Base-by-base conservation (phyloP, 208 protist genomes). In the Chromosphaera perkinsii region DNA sequence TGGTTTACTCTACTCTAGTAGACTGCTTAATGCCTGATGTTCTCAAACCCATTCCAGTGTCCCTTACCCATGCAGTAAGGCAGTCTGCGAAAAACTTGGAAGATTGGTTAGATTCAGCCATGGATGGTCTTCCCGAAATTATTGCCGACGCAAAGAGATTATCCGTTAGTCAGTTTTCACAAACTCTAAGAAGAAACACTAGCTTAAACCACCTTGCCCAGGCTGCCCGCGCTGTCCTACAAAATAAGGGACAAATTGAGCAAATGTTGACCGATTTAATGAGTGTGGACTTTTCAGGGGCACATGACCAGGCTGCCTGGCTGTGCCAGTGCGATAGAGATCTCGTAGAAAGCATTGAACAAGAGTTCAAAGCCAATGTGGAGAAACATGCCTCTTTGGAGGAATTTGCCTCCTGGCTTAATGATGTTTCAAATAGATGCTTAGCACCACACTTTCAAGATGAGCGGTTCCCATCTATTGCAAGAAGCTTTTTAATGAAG, bases 41-140 rank as follows among this genome's bases (percentile, higher is more conserved):
- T 5, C 32, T 67, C n/a, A 51, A 51, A 45, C 61, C 61, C 7
- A n/a, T 67, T 14, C 32, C 61, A 20, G 42, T 54, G 14, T 26
- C 14, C 3, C 42, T 58, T 14, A 29, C 48, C 31, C 42, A 49
- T 26, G 39, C 63, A 10, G 43, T 69, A 7, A 43, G 63, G 26
- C 5, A 58, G 10, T 69, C 58, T 69, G 63, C 63, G 10, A 69
- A 69, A 36, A 5, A 69, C 51, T 14, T 69, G 12, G 63, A 69
- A 26, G 12, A 5, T 10, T 69, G 48, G 48, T 14, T 69, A 17
- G 24, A 26, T 29, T 22, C 48, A 10, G 63, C 63, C 17, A 47
- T 69, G 43, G n/a, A 10, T 14, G 39, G 37, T 7, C 24, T 51
- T 12, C 61, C 61, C 9, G 26, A 32, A n/a, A 39, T n/a, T 29